Evolutionary conservation across 2,329 filamentous ascomycete genomes (phyloP).

Genomic region (Pseudogymnoascus sp.): DNA sequence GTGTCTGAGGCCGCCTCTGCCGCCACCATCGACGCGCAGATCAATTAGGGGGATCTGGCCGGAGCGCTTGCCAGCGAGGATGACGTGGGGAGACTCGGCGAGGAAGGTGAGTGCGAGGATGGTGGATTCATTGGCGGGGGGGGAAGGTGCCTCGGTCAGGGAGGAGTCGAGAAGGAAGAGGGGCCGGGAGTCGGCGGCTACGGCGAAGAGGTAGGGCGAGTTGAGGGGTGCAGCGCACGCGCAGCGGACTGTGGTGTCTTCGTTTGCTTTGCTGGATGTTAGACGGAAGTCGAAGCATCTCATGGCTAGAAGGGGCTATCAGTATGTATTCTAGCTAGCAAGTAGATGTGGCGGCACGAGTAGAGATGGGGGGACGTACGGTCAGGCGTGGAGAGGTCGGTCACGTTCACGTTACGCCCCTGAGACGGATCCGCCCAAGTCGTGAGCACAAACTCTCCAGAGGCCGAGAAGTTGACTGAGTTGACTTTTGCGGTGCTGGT

Average conservation of each 20-base stretch:
- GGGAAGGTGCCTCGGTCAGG: slow-evolving; percentile 14
- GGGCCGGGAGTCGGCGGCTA: neutral
- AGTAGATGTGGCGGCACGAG: neutral
- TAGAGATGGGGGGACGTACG: neutral
- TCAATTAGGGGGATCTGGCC: slow-evolving; percentile 32
- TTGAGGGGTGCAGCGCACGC: neutral
- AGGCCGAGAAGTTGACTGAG: neutral
- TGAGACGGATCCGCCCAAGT: neutral
- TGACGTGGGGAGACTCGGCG: slow-evolving; percentile 33
- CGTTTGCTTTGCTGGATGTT: slow-evolving; percentile 42
- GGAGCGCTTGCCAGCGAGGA: slow-evolving; percentile 45
- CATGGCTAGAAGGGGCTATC: slow-evolving; percentile 26
- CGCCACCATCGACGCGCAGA: slow-evolving; percentile 20
- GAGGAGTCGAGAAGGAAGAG: slow-evolving; percentile 13
- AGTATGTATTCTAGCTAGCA: too few species aligned
- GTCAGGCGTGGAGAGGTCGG: too few species aligned
- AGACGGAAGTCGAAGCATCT: slow-evolving; percentile 32
- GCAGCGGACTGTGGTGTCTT: slow-evolving; percentile 22
- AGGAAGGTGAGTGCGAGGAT: slow-evolving; percentile 44
- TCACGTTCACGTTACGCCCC: neutral
- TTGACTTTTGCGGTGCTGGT: neutral
- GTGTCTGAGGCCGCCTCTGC: slow-evolving; percentile 25
- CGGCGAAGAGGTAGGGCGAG: neutral
- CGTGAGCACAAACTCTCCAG: neutral
- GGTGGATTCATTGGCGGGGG: slow-evolving; percentile 16